Evolutionary conservation across 768 basidiomycete species (phyloP), one percentile per base, ranked within the genome.

Genomic region (Lentinula aciculospora): DNA sequence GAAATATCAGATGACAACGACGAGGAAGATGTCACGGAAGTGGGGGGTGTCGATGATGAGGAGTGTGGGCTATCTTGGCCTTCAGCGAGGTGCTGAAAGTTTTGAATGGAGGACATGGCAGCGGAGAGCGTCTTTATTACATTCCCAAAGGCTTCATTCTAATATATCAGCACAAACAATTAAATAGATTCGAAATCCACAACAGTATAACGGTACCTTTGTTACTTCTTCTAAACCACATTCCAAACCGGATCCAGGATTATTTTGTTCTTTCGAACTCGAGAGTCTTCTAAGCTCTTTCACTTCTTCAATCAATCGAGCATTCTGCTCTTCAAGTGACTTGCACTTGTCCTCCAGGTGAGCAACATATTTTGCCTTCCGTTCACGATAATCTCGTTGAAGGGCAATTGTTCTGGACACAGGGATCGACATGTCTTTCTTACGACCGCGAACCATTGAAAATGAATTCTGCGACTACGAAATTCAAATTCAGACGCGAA

Each of bases 391-490:
- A 17, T 58, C 57, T 12, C 57, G 47, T 32, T 58, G 57, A 12
- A 51, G 23, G 7, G 47, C 29, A 23, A 49, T 27, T 3, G 47
- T 23, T n/a, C 57, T 46, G 4, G 57, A 36, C 9, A 32, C 47
- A 34, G 57, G 57, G 4, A 40, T 31, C 4, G 57, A 51, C 29
- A 50, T 49, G 25, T 58, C 57, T 51, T 29, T 21, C 37, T 58
- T 58, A 28, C 57, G 57, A 25, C 57, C 57, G 17, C 57, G 47
- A 42, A 32, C 48, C 57, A 58, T 58, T 23, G 40, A 44, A 44
- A 21, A 21, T 44, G 21, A 39, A 39, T 39, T 13, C 13, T 39
- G n/a, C n/a, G n/a, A 21, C 42, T 44, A 21, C 3, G 42, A 44
- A 44, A 44, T 44, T 44, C 19, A 44, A 44, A 42, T 9, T 44